Conservation (phyloP, 345 rosid species). For the Pugionium dolabratum region DNA sequence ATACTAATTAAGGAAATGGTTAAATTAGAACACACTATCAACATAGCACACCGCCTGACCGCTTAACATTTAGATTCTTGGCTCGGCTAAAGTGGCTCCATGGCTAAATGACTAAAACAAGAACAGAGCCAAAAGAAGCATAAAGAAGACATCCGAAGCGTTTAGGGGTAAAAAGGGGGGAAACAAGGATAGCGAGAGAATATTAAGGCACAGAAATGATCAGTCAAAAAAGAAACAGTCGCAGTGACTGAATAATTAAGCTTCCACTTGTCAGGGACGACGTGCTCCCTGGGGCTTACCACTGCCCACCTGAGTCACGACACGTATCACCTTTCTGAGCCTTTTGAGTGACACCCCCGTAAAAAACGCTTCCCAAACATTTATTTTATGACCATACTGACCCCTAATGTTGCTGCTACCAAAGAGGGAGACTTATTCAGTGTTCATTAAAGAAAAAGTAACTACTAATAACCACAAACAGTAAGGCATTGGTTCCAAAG, state of each 20-base stretch:
- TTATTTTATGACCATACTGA: neutral
- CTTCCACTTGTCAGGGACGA: constrained; percentile 18
- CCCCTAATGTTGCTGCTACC: constrained; percentile 6
- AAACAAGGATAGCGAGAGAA: constrained; percentile 17
- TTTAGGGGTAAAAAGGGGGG: constrained; percentile 8
- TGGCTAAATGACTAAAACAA: constrained; percentile 14
- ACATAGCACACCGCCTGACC: neutral
- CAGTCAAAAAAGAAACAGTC: constrained; percentile 8
- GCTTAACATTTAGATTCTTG: neutral
- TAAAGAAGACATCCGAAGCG: neutral
- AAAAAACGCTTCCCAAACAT: constrained; percentile 31
- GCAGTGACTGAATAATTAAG: constrained; percentile 16
- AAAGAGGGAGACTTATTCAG: neutral
- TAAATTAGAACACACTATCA: neutral
- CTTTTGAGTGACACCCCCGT: constrained; percentile 33
- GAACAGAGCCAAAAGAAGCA: constrained; percentile 12
- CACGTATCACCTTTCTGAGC: constrained; percentile 22
- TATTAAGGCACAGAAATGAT: constrained; percentile 1
- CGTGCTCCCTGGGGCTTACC: constrained; percentile 23
- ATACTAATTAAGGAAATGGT: too few species aligned
- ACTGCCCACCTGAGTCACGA: constrained; percentile 23
- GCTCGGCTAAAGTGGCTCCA: constrained; percentile 19
- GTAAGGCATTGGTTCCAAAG: neutral
- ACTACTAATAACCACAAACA: neutral
- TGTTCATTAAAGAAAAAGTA: too few species aligned